Conservation (phyloP, 2,329 filamentous ascomycete species). For the Ciborinia camelliae region DNA sequence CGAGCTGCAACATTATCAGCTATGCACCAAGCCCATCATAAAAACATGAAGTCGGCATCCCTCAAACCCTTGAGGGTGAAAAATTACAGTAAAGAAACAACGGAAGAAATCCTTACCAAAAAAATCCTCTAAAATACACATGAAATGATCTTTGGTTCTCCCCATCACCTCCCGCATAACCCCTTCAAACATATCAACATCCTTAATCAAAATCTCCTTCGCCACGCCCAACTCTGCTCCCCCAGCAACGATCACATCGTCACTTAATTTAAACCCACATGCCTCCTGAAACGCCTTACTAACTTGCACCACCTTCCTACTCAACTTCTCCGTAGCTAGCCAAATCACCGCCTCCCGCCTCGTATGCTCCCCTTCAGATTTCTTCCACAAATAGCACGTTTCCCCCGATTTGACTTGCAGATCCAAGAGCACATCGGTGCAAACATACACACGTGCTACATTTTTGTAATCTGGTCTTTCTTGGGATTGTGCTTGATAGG, state of each 20-base stretch:
- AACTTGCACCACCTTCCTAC: slow-evolving; percentile 67
- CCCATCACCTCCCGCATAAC: slow-evolving; percentile 34
- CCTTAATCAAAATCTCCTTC: slow-evolving; percentile 56
- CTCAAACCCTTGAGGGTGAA: background rate
- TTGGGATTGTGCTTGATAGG: slow-evolving; percentile 29
- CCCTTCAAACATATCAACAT: slow-evolving; percentile 46
- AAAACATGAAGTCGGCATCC: background rate
- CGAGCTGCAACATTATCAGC: slow-evolving; percentile 44
- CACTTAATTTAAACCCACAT: slow-evolving; percentile 68
- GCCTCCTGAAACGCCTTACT: slow-evolving; percentile 70
- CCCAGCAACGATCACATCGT: slow-evolving; percentile 61
- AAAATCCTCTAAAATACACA: slow-evolving; percentile 45
- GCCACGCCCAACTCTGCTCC: slow-evolving; percentile 52
- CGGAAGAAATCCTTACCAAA: slow-evolving; percentile 36
- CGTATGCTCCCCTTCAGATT: slow-evolving; percentile 31
- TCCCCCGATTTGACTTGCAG: slow-evolving; percentile 57
- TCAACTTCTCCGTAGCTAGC: slow-evolving; percentile 58
- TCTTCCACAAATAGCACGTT: slow-evolving; percentile 50
- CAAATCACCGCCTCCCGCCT: slow-evolving; percentile 54
- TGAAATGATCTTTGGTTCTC: slow-evolving; percentile 45
- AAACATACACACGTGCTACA: slow-evolving; percentile 36
- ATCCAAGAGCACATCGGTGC: slow-evolving; percentile 47
- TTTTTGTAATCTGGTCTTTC: slow-evolving; percentile 37
- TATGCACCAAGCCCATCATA: slow-evolving; percentile 5
- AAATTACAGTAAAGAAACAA: background rate